Conservation (phyloP, 139 green algal genomes). For the Edaphochlamys debaryana region DNA sequence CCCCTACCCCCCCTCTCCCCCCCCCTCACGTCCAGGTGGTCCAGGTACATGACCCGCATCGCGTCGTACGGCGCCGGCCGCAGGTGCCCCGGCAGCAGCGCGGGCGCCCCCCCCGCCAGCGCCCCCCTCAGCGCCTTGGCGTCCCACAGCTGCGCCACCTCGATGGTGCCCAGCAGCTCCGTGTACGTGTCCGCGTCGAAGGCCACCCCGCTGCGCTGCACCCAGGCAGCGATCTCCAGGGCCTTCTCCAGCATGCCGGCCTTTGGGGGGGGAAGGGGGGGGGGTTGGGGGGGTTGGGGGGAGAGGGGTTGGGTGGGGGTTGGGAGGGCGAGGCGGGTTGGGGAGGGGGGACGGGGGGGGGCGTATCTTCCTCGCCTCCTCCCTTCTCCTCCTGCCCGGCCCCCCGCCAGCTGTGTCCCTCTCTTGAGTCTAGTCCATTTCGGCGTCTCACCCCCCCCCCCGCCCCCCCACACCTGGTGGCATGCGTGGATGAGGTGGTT, state of each 20-base stretch:
- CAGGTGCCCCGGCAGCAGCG: constrained; percentile 43
- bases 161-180: constrained; percentile 53
- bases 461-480: constrained; percentile 55
- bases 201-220: constrained; percentile 30
- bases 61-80: constrained; percentile 54
- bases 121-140: not conserved
- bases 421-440: too few relatives aligned
- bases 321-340: not conserved
- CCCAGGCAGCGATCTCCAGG: constrained; percentile 56
- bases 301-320: too few relatives aligned
- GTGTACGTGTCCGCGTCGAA: constrained; percentile 54
- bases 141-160: constrained; percentile 34
- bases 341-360: too few relatives aligned
- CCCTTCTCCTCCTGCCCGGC: too few relatives aligned
- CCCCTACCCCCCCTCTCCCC: not conserved
- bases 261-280: not conserved
- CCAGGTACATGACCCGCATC: constrained; percentile 61
- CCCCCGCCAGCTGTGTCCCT: too few relatives aligned
- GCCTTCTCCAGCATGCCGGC: constrained; percentile 62
- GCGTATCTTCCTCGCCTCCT: too few relatives aligned
- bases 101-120: not conserved
- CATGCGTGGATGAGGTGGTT: constrained; percentile 62
- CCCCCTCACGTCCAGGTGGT: constrained; percentile 44
- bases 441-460: too few relatives aligned
- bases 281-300: not conserved